Evolutionary conservation across 768 basidiomycete genomes (phyloP), one percentile per base, ranked within the genome.

Genomic region (Tulasnella sp.): DNA sequence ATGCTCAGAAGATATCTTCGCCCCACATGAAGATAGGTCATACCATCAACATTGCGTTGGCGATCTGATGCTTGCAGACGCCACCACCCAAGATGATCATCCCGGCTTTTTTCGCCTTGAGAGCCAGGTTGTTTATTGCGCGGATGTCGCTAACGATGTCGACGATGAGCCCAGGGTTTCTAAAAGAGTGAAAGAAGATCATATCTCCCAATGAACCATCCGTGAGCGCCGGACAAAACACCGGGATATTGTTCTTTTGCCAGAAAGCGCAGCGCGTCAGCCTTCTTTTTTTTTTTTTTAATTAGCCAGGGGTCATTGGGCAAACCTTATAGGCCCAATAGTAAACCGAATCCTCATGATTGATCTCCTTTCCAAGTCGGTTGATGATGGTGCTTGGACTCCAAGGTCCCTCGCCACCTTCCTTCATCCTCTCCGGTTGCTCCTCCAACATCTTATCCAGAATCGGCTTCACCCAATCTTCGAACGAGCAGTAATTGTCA

Each of bases 21-120:
- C 30, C 9, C 41, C 9, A 62, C 7, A 42, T 45, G 10, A 21
- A 3, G 51, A 38, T 27, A 41, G 17, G 23, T 65, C 80, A 72
- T 71, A 97, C 95, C 68, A 99, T 96, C 23, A 99, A 76, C 96
- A 99, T 97, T 1, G 95, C 93, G 68, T 99, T 99, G n/a, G 95
- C 95, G 59, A 99, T 96, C 69, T 99, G 96, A 70, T 99, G 96
- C 70, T 99, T 99, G 75, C 94, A 98, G 9, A 99, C 93, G 0
- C 96, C 96, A 2, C 96, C 96, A 7, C 96, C 96, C 11, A 98
- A 81, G 55, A 99, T 83, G 65, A 99, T 91, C 94, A 98, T 98
- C 1, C 96, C 96, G 19, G 96, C 96, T 73, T 91, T 94, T 58
- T 81, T 83, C 34, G 94, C 87, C 64, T 80, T 84, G 15, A 38